Conservation (phyloP, 257 asterid species). For the Solanum appendiculatum region DNA sequence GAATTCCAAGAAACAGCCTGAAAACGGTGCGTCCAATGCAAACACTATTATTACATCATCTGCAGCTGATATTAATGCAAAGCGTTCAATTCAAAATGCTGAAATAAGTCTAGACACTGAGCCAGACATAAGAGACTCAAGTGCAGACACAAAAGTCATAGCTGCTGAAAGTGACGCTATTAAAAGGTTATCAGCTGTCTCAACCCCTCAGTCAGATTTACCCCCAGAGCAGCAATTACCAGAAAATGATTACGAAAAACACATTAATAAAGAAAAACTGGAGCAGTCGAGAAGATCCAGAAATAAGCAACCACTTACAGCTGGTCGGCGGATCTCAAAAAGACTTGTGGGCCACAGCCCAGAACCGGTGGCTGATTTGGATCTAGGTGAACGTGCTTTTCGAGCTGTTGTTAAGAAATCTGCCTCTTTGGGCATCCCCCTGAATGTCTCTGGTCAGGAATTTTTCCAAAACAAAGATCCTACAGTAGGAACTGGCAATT, state of each 20-base stretch:
- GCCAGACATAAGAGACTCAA: not conserved
- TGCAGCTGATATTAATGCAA: not conserved
- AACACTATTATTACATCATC: not conserved
- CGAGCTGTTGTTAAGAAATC: conserved; percentile 13
- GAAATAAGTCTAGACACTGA: not conserved
- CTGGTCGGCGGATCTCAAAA: conserved; percentile 18
- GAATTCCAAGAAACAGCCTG: conserved; percentile 7
- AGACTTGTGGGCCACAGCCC: conserved; percentile 25
- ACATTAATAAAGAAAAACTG: not conserved
- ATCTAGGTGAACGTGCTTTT: conserved; percentile 16
- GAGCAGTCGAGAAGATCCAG: conserved; percentile 1
- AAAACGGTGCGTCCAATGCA: not conserved
- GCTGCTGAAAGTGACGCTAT: not conserved
- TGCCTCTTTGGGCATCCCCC: not conserved
- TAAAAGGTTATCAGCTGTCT: not conserved
- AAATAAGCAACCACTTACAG: not conserved
- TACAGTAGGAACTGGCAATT: not conserved
- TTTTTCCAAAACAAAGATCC: not conserved
- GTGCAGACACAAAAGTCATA: not conserved
- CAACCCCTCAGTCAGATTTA: not conserved
- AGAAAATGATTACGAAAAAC: conserved; percentile 7
- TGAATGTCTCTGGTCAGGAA: not conserved
- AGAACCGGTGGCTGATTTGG: conserved; percentile 13
- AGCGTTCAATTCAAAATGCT: not conserved
- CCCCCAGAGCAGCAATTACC: conserved; percentile 10